A percentile compares a stretch with the other conserved stretches of the same genome.
Conservation (phyloP, 192 early-diverging fungal species). For the Backusella tuberculispora region DNA sequence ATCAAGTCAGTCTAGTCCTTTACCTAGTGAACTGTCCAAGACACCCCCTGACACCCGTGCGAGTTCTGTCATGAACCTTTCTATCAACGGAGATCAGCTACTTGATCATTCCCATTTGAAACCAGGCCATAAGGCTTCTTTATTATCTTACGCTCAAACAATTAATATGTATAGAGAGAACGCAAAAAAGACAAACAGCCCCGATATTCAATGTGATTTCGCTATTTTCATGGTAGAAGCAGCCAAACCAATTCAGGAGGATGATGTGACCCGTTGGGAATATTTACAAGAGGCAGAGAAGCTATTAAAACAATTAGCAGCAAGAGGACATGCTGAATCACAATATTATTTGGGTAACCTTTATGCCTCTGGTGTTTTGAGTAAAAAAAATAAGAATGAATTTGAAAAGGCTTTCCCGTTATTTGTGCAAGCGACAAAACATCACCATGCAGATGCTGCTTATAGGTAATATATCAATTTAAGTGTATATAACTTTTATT, state of each 20-base stretch:
- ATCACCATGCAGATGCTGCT: constrained; percentile 66
- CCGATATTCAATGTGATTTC: constrained; percentile 68
- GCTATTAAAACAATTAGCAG: constrained; percentile 62
- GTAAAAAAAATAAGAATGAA: constrained; percentile 63
- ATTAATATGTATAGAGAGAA: constrained; percentile 66
- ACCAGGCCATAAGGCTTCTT: constrained; percentile 59
- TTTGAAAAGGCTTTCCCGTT: constrained; percentile 72
- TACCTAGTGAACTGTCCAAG: constrained; percentile 4
- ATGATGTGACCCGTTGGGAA: constrained; percentile 51
- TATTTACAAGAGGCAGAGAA: constrained; percentile 70
- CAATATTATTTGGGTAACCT: constrained; percentile 72
- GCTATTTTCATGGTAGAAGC: constrained; percentile 68
- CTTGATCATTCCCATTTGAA: constrained; percentile 62
- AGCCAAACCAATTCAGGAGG: constrained; percentile 48
- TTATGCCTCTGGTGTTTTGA: constrained; percentile 66
- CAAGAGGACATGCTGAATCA: constrained; percentile 64
- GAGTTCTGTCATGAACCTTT: constrained; percentile 37
- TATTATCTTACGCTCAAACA: constrained; percentile 59
- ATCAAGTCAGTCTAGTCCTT: constrained; percentile 23
- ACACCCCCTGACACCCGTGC: constrained; percentile 36
- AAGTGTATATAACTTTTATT: neutral
- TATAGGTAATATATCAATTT: constrained; percentile 49
- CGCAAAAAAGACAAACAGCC: constrained; percentile 66
- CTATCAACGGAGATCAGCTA: constrained; percentile 36
- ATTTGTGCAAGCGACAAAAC: constrained; percentile 72